Conservation (phyloP, 2,329 filamentous ascomycete species). For the Trichophyton verrucosum region DNA sequence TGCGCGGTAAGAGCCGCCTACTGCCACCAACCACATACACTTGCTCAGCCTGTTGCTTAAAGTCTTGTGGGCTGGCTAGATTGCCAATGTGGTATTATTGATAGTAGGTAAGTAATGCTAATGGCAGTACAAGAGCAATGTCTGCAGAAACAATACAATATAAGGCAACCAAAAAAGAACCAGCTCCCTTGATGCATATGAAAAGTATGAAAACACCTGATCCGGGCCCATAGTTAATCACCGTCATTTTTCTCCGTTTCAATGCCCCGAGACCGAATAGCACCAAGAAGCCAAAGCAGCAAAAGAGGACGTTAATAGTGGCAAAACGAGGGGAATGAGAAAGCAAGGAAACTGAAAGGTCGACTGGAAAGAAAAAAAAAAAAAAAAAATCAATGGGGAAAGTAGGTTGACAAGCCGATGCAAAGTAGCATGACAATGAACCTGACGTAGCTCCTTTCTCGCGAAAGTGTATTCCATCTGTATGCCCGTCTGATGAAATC, state of each 20-base stretch:
- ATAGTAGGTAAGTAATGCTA: background rate
- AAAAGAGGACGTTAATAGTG: background rate
- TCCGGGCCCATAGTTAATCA: background rate
- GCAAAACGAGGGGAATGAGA: background rate
- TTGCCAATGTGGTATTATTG: background rate
- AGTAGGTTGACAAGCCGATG: background rate
- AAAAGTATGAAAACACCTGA: background rate
- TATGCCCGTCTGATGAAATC: background rate
- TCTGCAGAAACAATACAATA: background rate
- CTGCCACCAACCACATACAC: no score
- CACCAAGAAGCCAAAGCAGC: background rate
- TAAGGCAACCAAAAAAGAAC: background rate
- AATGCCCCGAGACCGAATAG: constrained; percentile 1
- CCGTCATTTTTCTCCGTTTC: background rate
- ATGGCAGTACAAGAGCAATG: background rate
- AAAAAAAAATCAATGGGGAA: background rate
- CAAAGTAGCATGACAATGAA: background rate
- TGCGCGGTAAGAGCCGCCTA: background rate
- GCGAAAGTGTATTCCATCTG: constrained; percentile 1
- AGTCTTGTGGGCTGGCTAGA: no score
- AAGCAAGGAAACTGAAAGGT: background rate
- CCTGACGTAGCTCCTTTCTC: background rate
- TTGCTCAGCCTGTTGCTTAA: no score
- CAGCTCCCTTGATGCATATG: background rate
- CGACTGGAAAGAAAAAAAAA: background rate